Evolutionary conservation across 768 basidiomycete species (phyloP).

Genomic region (Mycena capillaripes): DNA sequence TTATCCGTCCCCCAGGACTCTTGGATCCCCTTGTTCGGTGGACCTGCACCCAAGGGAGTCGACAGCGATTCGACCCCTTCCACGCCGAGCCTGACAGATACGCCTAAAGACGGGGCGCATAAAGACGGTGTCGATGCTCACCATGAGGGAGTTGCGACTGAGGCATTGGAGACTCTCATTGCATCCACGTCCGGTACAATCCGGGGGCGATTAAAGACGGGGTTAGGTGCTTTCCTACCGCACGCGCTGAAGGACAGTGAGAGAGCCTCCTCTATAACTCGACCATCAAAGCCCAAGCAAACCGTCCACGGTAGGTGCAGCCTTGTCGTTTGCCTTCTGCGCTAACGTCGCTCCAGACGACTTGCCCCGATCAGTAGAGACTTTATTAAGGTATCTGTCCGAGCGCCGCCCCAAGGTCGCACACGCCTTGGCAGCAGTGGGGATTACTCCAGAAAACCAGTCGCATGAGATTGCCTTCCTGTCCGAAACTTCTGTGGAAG

Average conservation of each 20-base stretch:
- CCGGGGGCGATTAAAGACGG: constrained; percentile 66
- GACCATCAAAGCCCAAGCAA: constrained; percentile 46
- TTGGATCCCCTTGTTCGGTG: constrained; percentile 91
- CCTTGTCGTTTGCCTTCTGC: background rate
- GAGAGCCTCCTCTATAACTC: constrained; percentile 59
- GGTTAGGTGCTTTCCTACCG: constrained; percentile 67
- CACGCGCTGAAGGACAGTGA: constrained; percentile 73
- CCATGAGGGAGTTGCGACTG: constrained; percentile 44
- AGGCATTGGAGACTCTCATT: constrained; percentile 50
- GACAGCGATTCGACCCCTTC: constrained; percentile 44
- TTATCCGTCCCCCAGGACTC: constrained; percentile 75
- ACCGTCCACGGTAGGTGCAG: constrained; percentile 49
- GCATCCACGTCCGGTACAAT: constrained; percentile 57
- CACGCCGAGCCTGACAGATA: constrained; percentile 43
- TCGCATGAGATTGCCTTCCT: constrained; percentile 78
- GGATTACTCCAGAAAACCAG: constrained; percentile 75
- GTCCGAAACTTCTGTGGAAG: constrained; percentile 78
- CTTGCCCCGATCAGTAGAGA: constrained; percentile 83
- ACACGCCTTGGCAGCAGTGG: constrained; percentile 79
- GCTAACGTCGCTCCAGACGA: constrained; percentile 58
- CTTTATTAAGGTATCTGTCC: constrained; percentile 88
- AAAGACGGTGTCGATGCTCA: constrained; percentile 37
- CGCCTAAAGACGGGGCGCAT: constrained; percentile 30
- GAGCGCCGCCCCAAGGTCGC: constrained; percentile 91
- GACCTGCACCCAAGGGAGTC: constrained; percentile 58